These are phyloP conservation scores for Gymnopus androsaceus DNA, from an alignment of 1,284 basidiomycete genomes.

Conservation along the genomic window DNA sequence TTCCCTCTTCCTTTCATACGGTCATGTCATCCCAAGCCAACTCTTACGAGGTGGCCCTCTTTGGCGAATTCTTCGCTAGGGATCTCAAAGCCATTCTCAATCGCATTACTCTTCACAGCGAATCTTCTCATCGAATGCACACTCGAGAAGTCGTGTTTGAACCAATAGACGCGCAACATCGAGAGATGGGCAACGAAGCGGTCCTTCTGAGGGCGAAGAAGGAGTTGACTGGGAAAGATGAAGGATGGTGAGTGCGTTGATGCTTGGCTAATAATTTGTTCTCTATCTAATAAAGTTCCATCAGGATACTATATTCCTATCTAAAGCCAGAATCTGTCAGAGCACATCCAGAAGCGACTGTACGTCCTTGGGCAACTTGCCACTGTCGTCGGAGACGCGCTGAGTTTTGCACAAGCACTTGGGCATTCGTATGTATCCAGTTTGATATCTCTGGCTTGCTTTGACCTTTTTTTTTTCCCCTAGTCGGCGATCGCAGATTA, in stretches of 20 bases:
- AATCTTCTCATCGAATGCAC: conserved; percentile 70
- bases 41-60: conserved; percentile 76
- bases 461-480: conserved; percentile 10
- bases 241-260: conserved; percentile 67
- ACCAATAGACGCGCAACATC: conserved; percentile 62
- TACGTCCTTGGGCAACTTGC: conserved; percentile 77
- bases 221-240: conserved; percentile 59
- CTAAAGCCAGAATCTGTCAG: conserved; percentile 76
- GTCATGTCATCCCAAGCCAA: conserved; percentile 42
- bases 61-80: conserved; percentile 68
- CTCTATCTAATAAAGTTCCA: neutral
- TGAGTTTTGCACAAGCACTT: conserved; percentile 74
- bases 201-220: conserved; percentile 71
- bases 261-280: neutral
- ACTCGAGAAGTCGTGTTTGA: conserved; percentile 75
- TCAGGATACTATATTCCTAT: conserved; percentile 74
- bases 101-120: conserved; percentile 73
- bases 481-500: conserved; percentile 70
- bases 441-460: neutral
- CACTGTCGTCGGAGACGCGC: conserved; percentile 74
- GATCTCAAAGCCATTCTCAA: conserved; percentile 71
- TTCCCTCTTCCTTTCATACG: neutral
- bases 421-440: conserved; percentile 61
- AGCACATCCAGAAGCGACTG: conserved; percentile 79
- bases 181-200: conserved; percentile 63